These are phyloP conservation scores for Diaporthe sp. DNA, from an alignment of 2,329 filamentous ascomycete species.

Conservation along the genomic window DNA sequence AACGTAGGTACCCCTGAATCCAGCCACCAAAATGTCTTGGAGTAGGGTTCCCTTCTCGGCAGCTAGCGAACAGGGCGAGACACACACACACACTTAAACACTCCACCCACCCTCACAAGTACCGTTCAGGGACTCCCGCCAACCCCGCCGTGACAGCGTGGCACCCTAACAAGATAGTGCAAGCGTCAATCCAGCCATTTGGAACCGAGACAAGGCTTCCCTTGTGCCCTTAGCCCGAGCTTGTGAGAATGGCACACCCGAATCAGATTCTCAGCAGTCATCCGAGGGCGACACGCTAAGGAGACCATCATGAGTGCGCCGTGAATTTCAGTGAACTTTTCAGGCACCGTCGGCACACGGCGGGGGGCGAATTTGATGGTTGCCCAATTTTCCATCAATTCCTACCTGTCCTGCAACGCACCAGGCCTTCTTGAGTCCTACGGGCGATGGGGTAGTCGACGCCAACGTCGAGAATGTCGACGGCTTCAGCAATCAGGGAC, in stretches of 20 bases:
- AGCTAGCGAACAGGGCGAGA: conserved; percentile 16
- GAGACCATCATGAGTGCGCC: neutral
- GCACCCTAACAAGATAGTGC: conserved; percentile 14
- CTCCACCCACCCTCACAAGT: conserved; percentile 9
- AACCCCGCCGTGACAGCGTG: conserved; percentile 31
- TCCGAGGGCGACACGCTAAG: neutral
- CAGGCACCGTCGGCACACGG: neutral
- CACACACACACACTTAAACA: conserved; percentile 12
- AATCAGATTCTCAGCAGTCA: conserved; percentile 24
- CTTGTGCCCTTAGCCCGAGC: conserved; percentile 5
- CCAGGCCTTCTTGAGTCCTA: conserved; percentile 5
- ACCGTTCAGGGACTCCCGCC: conserved; percentile 33
- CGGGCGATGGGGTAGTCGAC: neutral
- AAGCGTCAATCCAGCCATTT: conserved; percentile 34
- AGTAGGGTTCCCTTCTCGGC: neutral
- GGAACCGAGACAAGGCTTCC: conserved; percentile 30
- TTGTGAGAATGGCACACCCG: conserved; percentile 3
- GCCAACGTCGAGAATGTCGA: neutral
- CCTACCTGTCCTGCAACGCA: neutral
- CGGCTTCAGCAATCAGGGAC: neutral
- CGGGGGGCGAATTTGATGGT: neutral
- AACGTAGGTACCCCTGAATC: neutral
- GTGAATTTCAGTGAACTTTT: conserved; percentile 27
- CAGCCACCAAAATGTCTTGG: conserved; percentile 21
- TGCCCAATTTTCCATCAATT: conserved; percentile 7